Conservation (phyloP, 2,329 filamentous ascomycete genomes). For the Fusarium sp. region DNA sequence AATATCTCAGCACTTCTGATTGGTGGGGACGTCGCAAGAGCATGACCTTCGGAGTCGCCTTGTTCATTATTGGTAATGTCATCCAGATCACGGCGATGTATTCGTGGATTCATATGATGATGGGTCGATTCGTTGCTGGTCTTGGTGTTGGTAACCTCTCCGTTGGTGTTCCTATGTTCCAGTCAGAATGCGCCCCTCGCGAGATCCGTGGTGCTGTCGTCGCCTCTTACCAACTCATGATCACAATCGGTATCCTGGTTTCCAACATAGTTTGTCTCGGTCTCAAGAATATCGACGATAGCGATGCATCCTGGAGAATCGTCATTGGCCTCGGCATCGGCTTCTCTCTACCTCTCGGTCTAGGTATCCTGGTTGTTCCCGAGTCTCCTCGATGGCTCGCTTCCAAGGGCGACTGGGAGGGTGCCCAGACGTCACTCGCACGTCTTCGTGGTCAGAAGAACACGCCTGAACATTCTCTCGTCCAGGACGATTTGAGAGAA, state of each 20-base stretch:
- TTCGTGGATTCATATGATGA: slow-evolving; percentile 71
- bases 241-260: slow-evolving; percentile 73
- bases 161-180: slow-evolving; percentile 72
- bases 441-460: slow-evolving; percentile 56
- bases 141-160: slow-evolving; percentile 73
- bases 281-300: slow-evolving; percentile 53
- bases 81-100: slow-evolving; percentile 68
- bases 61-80: slow-evolving; percentile 71
- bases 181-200: slow-evolving; percentile 68
- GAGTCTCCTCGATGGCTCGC: slow-evolving; percentile 67
- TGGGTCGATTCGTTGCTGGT: slow-evolving; percentile 72
- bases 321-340: slow-evolving; percentile 65
- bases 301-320: slow-evolving; percentile 65
- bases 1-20: slow-evolving; percentile 57
- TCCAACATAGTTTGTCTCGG: slow-evolving; percentile 64
- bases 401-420: slow-evolving; percentile 55
- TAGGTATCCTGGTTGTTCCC: slow-evolving; percentile 62
- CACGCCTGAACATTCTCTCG: slow-evolving; percentile 39
- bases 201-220: slow-evolving; percentile 71
- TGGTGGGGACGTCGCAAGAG: slow-evolving; percentile 65
- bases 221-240: slow-evolving; percentile 77
- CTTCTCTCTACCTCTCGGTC: slow-evolving; percentile 60
- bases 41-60: slow-evolving; percentile 59
- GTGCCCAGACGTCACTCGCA: slow-evolving; percentile 59
- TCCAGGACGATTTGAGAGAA: slow-evolving; percentile 62